A percentile compares a stretch with the other conserved stretches of the same genome.
phyloP scores from a whole-genome alignment of 306 rosid species.

The Carpinus viminea region DNA sequence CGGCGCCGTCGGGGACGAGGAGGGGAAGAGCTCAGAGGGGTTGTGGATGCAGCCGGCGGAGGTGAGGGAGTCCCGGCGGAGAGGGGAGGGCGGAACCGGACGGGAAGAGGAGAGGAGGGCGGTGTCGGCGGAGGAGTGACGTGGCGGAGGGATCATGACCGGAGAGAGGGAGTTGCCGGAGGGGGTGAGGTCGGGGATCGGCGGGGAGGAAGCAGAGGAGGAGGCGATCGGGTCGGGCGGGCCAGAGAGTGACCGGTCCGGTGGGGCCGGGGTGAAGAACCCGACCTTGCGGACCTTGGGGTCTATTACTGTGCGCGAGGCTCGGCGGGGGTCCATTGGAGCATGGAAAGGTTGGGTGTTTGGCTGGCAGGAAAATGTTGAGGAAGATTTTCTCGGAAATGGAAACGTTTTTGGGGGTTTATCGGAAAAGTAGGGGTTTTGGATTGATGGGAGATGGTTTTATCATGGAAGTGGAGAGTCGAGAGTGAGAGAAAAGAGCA shows the following conservation, averaged over 20 bases:
- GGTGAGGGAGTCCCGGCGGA: constrained; percentile 34
- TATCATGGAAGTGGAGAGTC: background rate
- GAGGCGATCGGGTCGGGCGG: constrained; percentile 28
- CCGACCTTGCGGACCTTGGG: constrained; percentile 50
- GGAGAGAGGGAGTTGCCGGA: constrained; percentile 40
- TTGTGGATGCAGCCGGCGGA: constrained; percentile 20
- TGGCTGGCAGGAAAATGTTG: constrained; percentile 20
- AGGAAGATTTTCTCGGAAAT: background rate
- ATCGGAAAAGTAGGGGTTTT: constrained; percentile 14
- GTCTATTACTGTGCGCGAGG: constrained; percentile 46
- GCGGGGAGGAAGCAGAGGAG: constrained; percentile 5
- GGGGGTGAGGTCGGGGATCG: constrained; percentile 37
- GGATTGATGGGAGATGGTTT: constrained; percentile 3
- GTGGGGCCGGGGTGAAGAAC: constrained; percentile 39
- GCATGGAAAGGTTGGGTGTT: constrained; percentile 11
- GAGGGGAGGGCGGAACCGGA: constrained; percentile 34
- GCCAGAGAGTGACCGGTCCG: constrained; percentile 31
- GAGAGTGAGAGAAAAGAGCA: constrained; percentile 2
- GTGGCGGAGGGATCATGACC: constrained; percentile 47
- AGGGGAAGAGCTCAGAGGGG: constrained; percentile 21
- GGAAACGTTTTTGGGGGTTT: background rate
- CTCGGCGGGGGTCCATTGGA: constrained; percentile 34
- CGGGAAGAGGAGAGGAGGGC: constrained; percentile 17
- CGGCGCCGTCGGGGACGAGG: constrained; percentile 37
- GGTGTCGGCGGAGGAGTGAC: constrained; percentile 27